Conservation (phyloP, 441 rosid species). For the Theobroma grandiflorum region DNA sequence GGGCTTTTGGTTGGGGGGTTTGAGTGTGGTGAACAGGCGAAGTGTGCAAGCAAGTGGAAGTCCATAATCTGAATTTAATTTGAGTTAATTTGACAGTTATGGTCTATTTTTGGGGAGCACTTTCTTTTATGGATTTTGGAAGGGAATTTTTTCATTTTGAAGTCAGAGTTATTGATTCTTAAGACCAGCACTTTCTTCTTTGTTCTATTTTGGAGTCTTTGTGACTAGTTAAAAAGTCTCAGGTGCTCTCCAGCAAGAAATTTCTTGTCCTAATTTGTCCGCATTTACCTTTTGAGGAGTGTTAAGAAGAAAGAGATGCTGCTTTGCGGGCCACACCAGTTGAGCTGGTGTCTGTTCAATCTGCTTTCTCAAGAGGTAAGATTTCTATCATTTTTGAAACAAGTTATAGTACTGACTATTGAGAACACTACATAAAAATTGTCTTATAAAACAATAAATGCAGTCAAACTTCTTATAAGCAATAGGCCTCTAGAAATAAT, state of each 20-base stretch:
- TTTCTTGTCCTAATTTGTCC: conserved; percentile 26
- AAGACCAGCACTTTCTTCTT: neutral
- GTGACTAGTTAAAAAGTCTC: conserved; percentile 22
- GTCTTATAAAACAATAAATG: neutral
- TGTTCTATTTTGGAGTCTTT: neutral
- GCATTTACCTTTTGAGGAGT: conserved; percentile 23
- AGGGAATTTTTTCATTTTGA: conserved; percentile 38
- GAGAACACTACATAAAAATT: neutral
- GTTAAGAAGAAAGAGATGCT: conserved; percentile 10
- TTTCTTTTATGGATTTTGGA: conserved; percentile 25
- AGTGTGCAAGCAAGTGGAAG: conserved; percentile 29
- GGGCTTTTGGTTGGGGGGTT: conserved; percentile 23
- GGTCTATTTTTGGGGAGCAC: conserved; percentile 13
- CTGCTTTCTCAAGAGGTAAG: conserved; percentile 31
- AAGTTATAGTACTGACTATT: neutral
- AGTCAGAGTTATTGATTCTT: conserved; percentile 35
- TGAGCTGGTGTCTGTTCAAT: conserved; percentile 23
- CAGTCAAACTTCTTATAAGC: neutral
- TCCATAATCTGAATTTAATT: conserved; percentile 26
- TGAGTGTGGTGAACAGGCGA: conserved; percentile 7
- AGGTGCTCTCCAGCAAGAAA: conserved; percentile 29
- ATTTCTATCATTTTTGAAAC: neutral
- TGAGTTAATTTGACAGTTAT: conserved; percentile 26
- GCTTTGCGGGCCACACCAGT: conserved; percentile 9
- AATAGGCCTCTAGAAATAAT: neutral